These are phyloP conservation scores for Gastrolobium villosum DNA, from an alignment of 306 rosid species.

Conservation along the genomic window DNA sequence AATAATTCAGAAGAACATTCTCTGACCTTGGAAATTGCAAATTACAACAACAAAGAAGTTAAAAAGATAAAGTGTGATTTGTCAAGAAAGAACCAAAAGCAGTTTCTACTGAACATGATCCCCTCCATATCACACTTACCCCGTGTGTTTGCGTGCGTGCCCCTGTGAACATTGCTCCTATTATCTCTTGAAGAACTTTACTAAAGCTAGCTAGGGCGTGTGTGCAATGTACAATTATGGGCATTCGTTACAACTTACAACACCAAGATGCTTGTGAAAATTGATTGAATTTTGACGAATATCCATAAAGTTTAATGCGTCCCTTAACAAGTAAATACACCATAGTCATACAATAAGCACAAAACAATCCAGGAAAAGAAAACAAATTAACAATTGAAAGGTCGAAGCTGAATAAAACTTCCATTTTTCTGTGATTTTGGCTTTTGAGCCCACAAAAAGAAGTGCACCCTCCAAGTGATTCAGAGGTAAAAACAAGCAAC, in stretches of 20 bases:
- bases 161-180: conserved; percentile 20
- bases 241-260: conserved; percentile 31
- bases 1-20: conserved; percentile 62
- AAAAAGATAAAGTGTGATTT: conserved; percentile 53
- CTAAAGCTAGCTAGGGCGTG: conserved; percentile 39
- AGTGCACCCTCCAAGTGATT: conserved; percentile 17
- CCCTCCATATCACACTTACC: conserved; percentile 37
- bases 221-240: conserved; percentile 21
- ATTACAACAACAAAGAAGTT: conserved; percentile 47
- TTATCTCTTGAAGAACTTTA: conserved; percentile 40
- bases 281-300: conserved; percentile 42
- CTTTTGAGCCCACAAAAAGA: conserved; percentile 8
- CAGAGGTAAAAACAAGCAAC: conserved; percentile 22
- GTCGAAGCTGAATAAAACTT: conserved; percentile 2
- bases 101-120: conserved; percentile 50
- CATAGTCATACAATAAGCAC: conserved; percentile 24
- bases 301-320: conserved; percentile 42
- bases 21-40: conserved; percentile 52
- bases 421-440: conserved; percentile 12
- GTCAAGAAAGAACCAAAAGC: conserved; percentile 60
- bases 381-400: conserved; percentile 10
- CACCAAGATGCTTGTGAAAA: conserved; percentile 33
- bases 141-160: conserved; percentile 55
- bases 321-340: not conserved
- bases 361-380: not conserved